Conservation (phyloP, 352 stramenopile genomes). For the Pythium utonaiense region DNA sequence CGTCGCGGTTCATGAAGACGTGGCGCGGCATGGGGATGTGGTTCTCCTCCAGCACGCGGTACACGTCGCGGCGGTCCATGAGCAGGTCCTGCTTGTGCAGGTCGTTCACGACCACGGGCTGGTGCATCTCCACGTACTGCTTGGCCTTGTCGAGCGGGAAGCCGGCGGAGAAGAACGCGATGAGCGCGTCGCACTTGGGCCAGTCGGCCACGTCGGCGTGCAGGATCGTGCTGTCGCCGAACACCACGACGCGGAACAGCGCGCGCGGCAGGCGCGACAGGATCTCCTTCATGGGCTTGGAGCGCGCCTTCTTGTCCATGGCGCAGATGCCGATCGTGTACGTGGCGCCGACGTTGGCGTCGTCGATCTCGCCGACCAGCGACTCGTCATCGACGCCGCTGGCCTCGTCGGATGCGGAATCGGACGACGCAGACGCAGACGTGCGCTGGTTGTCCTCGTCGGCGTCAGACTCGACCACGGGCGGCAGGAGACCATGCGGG, state of each 20-base stretch:
- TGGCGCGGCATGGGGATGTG: slow-evolving; percentile 94
- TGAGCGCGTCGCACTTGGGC: slow-evolving; percentile 95
- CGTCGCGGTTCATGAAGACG: slow-evolving; percentile 94
- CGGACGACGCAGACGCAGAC: slow-evolving; percentile 7
- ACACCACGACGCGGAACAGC: slow-evolving; percentile 96
- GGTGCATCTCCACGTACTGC: slow-evolving; percentile 93
- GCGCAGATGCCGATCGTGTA: slow-evolving; percentile 95
- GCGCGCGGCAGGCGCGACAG: slow-evolving; percentile 82
- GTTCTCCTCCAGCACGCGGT: slow-evolving; percentile 89
- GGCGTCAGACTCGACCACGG: background rate
- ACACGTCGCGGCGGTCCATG: slow-evolving; percentile 95
- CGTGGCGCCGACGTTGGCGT: slow-evolving; percentile 2
- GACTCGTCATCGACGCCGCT: background rate
- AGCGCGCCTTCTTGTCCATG: slow-evolving; percentile 97
- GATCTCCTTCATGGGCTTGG: slow-evolving; percentile 96
- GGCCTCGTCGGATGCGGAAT: background rate
- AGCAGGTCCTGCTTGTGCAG: slow-evolving; percentile 93
- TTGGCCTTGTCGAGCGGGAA: slow-evolving; percentile 98
- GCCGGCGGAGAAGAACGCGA: slow-evolving; percentile 97
- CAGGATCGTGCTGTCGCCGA: slow-evolving; percentile 96
- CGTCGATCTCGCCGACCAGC: background rate
- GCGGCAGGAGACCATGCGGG: background rate
- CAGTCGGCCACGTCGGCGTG: slow-evolving; percentile 91
- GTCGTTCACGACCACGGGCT: slow-evolving; percentile 97
- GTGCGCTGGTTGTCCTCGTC: slow-evolving; percentile 17